Evolutionary conservation across 257 asterid genomes (phyloP).

Genomic region (Solanum pinnatisectum): DNA sequence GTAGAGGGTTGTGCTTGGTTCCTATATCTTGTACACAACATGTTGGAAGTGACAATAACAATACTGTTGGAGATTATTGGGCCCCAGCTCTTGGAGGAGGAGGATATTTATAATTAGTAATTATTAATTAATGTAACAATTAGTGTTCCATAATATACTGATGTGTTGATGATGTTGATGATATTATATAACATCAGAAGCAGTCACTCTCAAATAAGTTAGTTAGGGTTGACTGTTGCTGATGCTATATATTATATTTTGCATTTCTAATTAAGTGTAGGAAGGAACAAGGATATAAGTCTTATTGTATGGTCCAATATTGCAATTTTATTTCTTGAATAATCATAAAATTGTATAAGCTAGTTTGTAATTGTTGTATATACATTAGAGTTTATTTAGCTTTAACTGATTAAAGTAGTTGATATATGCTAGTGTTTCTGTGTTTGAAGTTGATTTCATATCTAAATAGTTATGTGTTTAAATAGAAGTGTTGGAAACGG

Average conservation of each 20-base stretch:
- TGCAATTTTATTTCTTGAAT: not conserved
- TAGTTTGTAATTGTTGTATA: not conserved
- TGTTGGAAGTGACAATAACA: conserved; percentile 32
- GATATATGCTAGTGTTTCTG: not conserved
- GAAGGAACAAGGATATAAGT: not conserved
- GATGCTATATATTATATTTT: conserved; percentile 15
- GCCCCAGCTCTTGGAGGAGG: conserved; percentile 41
- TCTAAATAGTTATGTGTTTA: not conserved
- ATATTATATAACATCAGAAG: conserved; percentile 17
- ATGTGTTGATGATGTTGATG: not conserved
- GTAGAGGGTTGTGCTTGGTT: conserved; percentile 81
- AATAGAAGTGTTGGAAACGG: not conserved
- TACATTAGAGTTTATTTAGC: not conserved
- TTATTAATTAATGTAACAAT: not conserved
- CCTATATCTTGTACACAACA: conserved; percentile 70
- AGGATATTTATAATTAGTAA: conserved; percentile 18
- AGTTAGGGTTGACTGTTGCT: conserved; percentile 16
- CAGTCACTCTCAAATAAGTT: conserved; percentile 17
- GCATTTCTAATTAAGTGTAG: not conserved
- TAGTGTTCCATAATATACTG: not conserved
- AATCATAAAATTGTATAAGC: not conserved
- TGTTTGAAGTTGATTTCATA: not conserved
- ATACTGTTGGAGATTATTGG: conserved; percentile 38
- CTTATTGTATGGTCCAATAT: not conserved
- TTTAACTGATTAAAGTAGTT: not conserved